Evolutionary conservation across 805 yeast species (phyloP), one percentile per base, ranked within the genome.

Genomic region (Hagleromyces aurorensis): DNA sequence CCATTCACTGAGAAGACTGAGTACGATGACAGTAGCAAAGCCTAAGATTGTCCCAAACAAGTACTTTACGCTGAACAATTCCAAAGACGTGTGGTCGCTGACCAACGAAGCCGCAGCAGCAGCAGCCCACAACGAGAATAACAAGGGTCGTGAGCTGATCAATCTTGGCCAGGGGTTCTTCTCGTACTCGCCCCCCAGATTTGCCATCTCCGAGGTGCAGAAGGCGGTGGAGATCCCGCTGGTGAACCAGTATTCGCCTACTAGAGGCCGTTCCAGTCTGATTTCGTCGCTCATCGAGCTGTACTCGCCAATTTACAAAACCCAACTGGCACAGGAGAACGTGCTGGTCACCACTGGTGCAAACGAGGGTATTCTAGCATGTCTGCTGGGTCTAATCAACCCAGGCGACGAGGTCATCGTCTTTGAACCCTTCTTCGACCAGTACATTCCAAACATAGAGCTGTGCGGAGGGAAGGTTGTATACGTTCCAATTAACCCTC

Each of bases 141-240:
- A 74, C 25, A 55, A 72, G 20, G 86, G 85, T n/a, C 68, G 79
- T 45, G 81, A 84, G 30, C 75, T 89, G 33, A 78, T 79, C 37
- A 91, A 91, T 48, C 69, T 91, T 34, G 98, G 98, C 19, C 98
- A 91, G 57, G 98, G 98, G 2, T 91, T 91, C 61, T 91, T 91
- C 65, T 85, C 96, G 2, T 91, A 89, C 55, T 72, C 87, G 17
- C 98, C 98, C 3, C 98, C 98, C 1, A 71, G 75, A n/a, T 91
- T 91, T 59, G 96, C 94, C 10, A 65, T 81, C 36, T 69, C 75
- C 7, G 93, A 95, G 5, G 93, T 89, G 11, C 72, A 75, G 41
- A 66, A 69, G 23, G 89, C 96, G 0, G 65, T 86, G 25, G 76
- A 73, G 32, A 64, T 63, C 19, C 78, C 97, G 3, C 67, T 76